These are phyloP conservation scores for Pseudodiploospora longispora DNA, from an alignment of 2,329 filamentous ascomycete species.

Conservation along the genomic window DNA sequence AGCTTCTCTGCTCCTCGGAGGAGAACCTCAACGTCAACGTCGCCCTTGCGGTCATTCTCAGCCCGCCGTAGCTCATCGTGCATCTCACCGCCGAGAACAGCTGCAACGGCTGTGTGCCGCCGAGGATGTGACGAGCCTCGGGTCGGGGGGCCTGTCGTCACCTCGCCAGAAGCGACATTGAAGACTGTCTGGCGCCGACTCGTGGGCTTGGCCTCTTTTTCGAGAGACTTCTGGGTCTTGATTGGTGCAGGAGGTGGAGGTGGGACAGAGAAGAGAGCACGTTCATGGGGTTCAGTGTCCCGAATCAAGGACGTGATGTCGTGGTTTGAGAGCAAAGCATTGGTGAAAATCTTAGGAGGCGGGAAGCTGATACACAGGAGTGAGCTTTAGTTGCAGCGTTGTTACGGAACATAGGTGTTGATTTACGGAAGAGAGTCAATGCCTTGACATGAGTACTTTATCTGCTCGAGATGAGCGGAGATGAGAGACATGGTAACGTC, in stretches of 20 bases:
- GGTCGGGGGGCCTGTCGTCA: constrained; percentile 48
- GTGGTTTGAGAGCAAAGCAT: constrained; percentile 76
- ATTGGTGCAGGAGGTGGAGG: constrained; percentile 54
- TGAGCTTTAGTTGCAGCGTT: constrained; percentile 1
- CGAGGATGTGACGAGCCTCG: constrained; percentile 44
- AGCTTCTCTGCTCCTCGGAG: constrained; percentile 84
- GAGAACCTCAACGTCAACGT: constrained; percentile 80
- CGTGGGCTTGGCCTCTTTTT: constrained; percentile 29
- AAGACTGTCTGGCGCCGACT: constrained; percentile 56
- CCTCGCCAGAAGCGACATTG: constrained; percentile 55
- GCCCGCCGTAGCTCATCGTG: constrained; percentile 66
- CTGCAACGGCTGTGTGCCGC: constrained; percentile 77
- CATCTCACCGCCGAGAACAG: constrained; percentile 79
- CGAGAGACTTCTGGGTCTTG: constrained; percentile 25
- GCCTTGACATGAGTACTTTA: constrained; percentile 64
- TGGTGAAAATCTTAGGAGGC: constrained; percentile 88
- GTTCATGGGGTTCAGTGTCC: constrained; percentile 90
- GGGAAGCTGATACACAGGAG: constrained; percentile 56
- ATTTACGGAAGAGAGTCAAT: constrained; percentile 67
- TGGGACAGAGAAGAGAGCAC: constrained; percentile 88
- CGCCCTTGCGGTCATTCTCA: constrained; percentile 46
- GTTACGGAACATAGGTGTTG: not conserved
- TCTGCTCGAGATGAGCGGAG: constrained; percentile 66
- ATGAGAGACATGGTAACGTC: constrained; percentile 55
- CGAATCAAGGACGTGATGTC: constrained; percentile 94